Percentiles rank a stretch among this genome's conserved stretches.
Conservation (phyloP, 2,329 filamentous ascomycete genomes). For the Fusarium lyarnte region DNA sequence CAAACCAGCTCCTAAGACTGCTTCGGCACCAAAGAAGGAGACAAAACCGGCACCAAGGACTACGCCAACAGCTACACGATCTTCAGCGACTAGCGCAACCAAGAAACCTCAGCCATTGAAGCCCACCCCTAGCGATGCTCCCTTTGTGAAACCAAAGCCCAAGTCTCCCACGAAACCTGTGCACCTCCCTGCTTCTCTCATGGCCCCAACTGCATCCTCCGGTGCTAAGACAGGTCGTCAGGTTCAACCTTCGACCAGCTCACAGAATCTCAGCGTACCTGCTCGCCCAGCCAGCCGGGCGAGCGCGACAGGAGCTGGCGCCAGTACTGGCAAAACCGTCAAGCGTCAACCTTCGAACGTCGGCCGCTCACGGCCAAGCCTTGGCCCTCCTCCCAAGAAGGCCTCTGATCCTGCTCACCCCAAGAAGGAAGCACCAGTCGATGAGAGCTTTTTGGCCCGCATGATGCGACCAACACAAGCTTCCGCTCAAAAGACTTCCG, state of each 20-base stretch:
- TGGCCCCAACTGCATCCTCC: constrained; percentile 75
- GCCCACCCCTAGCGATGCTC: constrained; percentile 51
- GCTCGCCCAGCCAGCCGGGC: constrained; percentile 58
- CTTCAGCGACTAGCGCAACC: constrained; percentile 45
- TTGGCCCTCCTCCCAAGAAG: constrained; percentile 69
- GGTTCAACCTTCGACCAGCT: constrained; percentile 46
- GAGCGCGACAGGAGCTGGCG: constrained; percentile 47
- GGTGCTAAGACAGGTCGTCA: constrained; percentile 63
- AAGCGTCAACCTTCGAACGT: constrained; percentile 58
- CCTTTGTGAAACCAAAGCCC: constrained; percentile 66
- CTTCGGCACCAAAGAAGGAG: constrained; percentile 49
- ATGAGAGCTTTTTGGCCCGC: constrained; percentile 78
- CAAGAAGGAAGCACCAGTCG: constrained; percentile 65
- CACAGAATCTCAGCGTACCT: constrained; percentile 46
- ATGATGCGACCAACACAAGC: constrained; percentile 82
- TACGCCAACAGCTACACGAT: constrained; percentile 40
- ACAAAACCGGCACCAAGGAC: constrained; percentile 39
- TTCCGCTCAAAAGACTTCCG: constrained; percentile 73
- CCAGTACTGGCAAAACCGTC: constrained; percentile 45
- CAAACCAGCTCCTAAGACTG: constrained; percentile 45
- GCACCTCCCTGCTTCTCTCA: constrained; percentile 72
- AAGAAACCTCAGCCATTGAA: constrained; percentile 59
- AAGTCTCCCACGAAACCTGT: constrained; percentile 76
- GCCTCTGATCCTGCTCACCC: constrained; percentile 45
- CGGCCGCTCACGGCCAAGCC: constrained; percentile 59